A percentile compares a stretch with the other conserved stretches of the same genome.
phyloP scores from a whole-genome alignment of 2,329 filamentous ascomycete species.

The Thelonectria olida region DNA sequence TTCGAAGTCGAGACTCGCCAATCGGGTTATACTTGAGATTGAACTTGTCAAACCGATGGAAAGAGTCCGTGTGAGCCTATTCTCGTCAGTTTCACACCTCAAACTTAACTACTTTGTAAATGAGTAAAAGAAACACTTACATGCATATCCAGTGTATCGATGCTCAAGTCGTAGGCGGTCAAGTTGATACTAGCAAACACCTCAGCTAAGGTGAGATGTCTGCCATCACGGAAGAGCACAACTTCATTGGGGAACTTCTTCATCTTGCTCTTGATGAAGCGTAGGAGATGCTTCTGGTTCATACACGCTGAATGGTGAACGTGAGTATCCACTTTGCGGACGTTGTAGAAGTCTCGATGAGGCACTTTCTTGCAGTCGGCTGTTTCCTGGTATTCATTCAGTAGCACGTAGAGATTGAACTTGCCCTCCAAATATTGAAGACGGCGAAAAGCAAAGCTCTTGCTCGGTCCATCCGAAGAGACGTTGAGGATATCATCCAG shows the following conservation, averaged over 20 bases:
- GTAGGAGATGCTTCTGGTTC: slow-evolving; percentile 98
- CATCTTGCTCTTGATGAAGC: slow-evolving; percentile 99
- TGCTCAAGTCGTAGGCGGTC: slow-evolving; percentile 96
- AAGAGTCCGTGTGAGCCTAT: slow-evolving; percentile 93
- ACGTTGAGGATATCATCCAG: slow-evolving; percentile 85
- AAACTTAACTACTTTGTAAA: not conserved
- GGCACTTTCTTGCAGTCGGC: slow-evolving; percentile 98
- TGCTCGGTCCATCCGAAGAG: slow-evolving; percentile 95
- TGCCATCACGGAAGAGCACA: slow-evolving; percentile 91
- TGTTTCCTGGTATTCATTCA: slow-evolving; percentile 98
- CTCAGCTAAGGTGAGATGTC: slow-evolving; percentile 87
- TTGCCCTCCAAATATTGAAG: slow-evolving; percentile 97
- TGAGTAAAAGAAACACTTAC: slow-evolving; percentile 58
- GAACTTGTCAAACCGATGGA: slow-evolving; percentile 99
- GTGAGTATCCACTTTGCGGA: slow-evolving; percentile 97
- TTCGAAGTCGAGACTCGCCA: slow-evolving; percentile 91
- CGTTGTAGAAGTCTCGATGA: slow-evolving; percentile 98
- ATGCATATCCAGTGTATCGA: slow-evolving; percentile 99
- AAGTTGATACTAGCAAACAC: slow-evolving; percentile 98
- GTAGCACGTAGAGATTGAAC: slow-evolving; percentile 90
- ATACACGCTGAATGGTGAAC: slow-evolving; percentile 99
- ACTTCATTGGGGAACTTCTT: slow-evolving; percentile 97
- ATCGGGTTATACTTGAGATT: slow-evolving; percentile 99
- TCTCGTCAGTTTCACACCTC: slow-evolving; percentile 14
- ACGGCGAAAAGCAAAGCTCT: slow-evolving; percentile 95